Conservation (phyloP, 2,329 filamentous ascomycete genomes). For the Trichoderma sp. region DNA sequence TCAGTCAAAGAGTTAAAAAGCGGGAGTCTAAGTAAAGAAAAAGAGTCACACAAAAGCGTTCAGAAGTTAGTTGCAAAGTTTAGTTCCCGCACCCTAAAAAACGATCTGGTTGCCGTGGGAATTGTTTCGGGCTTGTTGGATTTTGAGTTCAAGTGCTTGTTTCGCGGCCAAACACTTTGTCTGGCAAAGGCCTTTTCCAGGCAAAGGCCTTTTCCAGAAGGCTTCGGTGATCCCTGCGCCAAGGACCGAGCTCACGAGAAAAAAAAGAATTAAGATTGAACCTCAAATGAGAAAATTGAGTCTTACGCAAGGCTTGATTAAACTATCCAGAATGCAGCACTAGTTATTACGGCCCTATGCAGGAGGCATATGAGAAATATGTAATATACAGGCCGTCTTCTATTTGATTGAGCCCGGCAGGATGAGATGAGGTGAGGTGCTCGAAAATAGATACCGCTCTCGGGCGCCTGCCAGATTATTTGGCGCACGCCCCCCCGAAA, state of each 20-base stretch:
- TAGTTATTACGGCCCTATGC: neutral
- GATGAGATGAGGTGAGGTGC: neutral
- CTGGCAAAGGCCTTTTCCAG: neutral
- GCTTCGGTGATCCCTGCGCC: neutral
- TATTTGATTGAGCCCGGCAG: neutral
- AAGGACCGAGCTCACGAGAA: neutral
- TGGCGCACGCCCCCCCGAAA: neutral
- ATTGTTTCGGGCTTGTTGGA: neutral
- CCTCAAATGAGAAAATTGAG: too few species aligned
- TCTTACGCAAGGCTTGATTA: neutral
- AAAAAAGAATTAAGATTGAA: neutral
- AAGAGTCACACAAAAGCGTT: neutral
- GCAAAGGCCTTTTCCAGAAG: neutral
- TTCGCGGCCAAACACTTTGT: neutral
- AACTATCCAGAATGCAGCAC: neutral
- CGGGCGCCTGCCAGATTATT: neutral
- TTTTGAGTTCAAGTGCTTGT: neutral
- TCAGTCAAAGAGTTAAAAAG: neutral
- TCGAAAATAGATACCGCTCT: conserved; percentile 24
- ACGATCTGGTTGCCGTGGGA: neutral
- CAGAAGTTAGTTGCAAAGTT: neutral
- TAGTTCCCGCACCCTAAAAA: neutral
- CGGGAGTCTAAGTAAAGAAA: neutral
- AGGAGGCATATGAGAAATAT: neutral
- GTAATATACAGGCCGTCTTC: too few species aligned